Conservation (phyloP, 345 rosid genomes). For the Linum lewisii region DNA sequence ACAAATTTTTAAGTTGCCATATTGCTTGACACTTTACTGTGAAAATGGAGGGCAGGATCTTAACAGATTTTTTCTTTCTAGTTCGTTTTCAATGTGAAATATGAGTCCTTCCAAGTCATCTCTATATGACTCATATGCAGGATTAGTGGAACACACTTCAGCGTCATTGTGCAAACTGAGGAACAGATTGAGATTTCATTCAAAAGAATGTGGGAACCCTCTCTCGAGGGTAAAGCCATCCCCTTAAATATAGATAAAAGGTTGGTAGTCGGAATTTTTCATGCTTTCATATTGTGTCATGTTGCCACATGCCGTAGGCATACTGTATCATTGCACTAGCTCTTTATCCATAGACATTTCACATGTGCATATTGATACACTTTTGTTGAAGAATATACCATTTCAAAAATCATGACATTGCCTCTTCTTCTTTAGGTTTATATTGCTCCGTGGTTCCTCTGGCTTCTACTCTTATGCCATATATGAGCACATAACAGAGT, state of each 20-base stretch:
- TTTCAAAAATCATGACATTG: background rate
- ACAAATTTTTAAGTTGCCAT: background rate
- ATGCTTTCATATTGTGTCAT: background rate
- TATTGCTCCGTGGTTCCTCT: slow-evolving; percentile 59
- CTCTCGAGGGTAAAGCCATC: slow-evolving; percentile 15
- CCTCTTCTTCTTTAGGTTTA: slow-evolving; percentile 35
- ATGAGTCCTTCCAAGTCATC: background rate
- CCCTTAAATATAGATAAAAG: slow-evolving; percentile 22
- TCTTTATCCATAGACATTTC: too few species aligned
- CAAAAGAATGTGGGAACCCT: slow-evolving; percentile 23
- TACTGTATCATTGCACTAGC: background rate
- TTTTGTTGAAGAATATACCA: too few species aligned
- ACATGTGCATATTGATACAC: too few species aligned
- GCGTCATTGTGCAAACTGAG: slow-evolving; percentile 18
- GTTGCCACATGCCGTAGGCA: background rate
- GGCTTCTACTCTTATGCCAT: slow-evolving; percentile 82
- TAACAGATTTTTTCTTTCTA: background rate
- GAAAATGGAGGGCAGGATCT: background rate
- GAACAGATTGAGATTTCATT: slow-evolving; percentile 21
- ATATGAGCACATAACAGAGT: slow-evolving; percentile 57
- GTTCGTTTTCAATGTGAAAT: background rate
- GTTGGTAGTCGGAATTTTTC: background rate
- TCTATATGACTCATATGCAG: slow-evolving; percentile 3
- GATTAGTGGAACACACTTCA: slow-evolving; percentile 15
- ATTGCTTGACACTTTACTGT: background rate